A percentile compares a stretch with the other conserved stretches of the same genome.
Evolutionary conservation across 106 monocot species (phyloP).

Genomic region (Iris macrosiphon): DNA sequence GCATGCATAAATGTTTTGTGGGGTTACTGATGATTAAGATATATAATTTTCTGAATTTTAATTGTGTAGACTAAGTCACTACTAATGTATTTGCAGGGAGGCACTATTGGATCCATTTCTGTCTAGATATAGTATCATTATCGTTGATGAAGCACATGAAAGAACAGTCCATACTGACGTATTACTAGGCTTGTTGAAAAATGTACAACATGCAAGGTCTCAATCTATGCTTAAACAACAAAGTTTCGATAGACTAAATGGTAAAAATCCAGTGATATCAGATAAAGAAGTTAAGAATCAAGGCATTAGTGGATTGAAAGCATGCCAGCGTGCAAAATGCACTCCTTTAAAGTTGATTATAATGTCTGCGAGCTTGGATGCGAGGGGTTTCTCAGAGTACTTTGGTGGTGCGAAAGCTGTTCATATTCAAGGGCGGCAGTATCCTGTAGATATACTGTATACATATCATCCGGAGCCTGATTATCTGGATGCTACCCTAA

Average conservation of each 20-base stretch:
- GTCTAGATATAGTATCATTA: slow-evolving; percentile 70
- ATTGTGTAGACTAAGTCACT: background rate
- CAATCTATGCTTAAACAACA: slow-evolving; percentile 11
- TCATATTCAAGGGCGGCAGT: slow-evolving; percentile 77
- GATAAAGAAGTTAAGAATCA: slow-evolving; percentile 12
- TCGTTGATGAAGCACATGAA: slow-evolving; percentile 99
- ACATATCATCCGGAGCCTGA: slow-evolving; percentile 77
- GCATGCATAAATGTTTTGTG: background rate
- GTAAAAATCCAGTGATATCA: slow-evolving; percentile 10
- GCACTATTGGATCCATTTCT: slow-evolving; percentile 78
- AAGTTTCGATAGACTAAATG: slow-evolving; percentile 11
- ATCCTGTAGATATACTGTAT: slow-evolving; percentile 84
- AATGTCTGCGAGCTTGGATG: slow-evolving; percentile 99
- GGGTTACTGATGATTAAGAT: background rate
- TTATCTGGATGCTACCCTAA: slow-evolving; percentile 74
- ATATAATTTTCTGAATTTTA: background rate
- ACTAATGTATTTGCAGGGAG: slow-evolving; percentile 50
- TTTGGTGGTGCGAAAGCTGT: slow-evolving; percentile 90
- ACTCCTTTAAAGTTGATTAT: slow-evolving; percentile 81
- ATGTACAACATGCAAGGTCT: slow-evolving; percentile 52
- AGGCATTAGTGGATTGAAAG: slow-evolving; percentile 16
- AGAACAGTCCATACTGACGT: slow-evolving; percentile 98
- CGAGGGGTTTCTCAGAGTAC: slow-evolving; percentile 81
- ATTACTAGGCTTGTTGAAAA: slow-evolving; percentile 79
- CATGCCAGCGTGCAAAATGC: slow-evolving; percentile 29